Conservation (phyloP, 441 rosid genomes). For the Mallotus repandus region DNA sequence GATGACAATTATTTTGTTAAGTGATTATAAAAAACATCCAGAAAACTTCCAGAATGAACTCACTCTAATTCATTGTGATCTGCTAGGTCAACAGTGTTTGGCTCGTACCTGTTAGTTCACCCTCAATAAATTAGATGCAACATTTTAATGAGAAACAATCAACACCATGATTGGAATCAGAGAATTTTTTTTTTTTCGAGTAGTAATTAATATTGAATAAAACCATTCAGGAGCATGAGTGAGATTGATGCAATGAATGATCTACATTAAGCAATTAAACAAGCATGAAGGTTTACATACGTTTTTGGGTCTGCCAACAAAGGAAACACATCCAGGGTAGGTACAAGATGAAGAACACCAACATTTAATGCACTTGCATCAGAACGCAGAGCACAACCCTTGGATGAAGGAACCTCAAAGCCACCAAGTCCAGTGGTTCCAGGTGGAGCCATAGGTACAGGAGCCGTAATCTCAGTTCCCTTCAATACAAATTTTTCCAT, state of each 20-base stretch:
- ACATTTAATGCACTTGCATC: conserved; percentile 94
- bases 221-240: neutral
- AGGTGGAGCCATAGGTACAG: conserved; percentile 92
- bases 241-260: neutral
- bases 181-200: neutral
- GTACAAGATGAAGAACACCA: conserved; percentile 97
- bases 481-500: conserved; percentile 93
- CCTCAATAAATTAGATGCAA: conserved; percentile 18
- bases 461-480: conserved; percentile 97
- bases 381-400: conserved; percentile 84
- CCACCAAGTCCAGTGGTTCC: conserved; percentile 99
- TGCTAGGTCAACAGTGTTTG: conserved; percentile 94
- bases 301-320: conserved; percentile 73
- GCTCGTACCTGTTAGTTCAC: conserved; percentile 79
- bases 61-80: conserved; percentile 87
- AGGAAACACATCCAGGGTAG: conserved; percentile 92
- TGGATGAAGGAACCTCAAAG: conserved; percentile 96
- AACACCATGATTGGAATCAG: neutral
- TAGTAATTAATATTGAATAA: conserved; percentile 8
- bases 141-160: conserved; percentile 1
- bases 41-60: conserved; percentile 37
- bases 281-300: conserved; percentile 43
- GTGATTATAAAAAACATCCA: conserved; percentile 13
- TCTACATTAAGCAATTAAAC: conserved; percentile 8
- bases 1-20: neutral